Conservation (phyloP, 352 stramenopile species). For the Phytophthora brassicae region DNA sequence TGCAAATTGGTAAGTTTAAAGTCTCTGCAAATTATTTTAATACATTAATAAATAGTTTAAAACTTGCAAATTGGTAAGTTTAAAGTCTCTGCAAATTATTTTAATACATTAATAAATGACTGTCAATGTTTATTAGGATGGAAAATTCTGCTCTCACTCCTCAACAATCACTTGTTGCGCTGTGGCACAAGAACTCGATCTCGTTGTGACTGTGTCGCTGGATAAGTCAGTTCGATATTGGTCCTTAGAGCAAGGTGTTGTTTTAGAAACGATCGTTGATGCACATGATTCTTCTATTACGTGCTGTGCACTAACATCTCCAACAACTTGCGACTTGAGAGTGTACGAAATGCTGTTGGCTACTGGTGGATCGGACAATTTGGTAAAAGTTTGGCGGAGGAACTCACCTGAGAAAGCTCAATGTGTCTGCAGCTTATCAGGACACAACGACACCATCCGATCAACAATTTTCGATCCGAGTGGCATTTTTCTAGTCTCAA, state of each 20-base stretch:
- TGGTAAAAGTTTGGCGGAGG: slow-evolving; percentile 64
- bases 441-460: slow-evolving; percentile 51
- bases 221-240: slow-evolving; percentile 57
- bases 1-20: slow-evolving; percentile 11
- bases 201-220: slow-evolving; percentile 51
- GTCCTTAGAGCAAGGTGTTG: slow-evolving; percentile 31
- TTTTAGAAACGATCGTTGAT: slow-evolving; percentile 43
- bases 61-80: slow-evolving; percentile 16
- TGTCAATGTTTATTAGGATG: slow-evolving; percentile 22
- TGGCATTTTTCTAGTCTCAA: slow-evolving; percentile 55
- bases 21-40: too few relatives aligned
- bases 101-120: neutral
- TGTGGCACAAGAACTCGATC: slow-evolving; percentile 36
- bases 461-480: slow-evolving; percentile 43
- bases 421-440: slow-evolving; percentile 47
- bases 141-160: slow-evolving; percentile 48
- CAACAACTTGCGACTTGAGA: slow-evolving; percentile 22
- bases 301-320: slow-evolving; percentile 41
- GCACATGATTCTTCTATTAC: slow-evolving; percentile 51
- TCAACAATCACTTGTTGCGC: slow-evolving; percentile 45
- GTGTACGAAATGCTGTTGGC: slow-evolving; percentile 43
- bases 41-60: too few relatives aligned
- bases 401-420: slow-evolving; percentile 12
- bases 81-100: too few relatives aligned
- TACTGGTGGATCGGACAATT: slow-evolving; percentile 59